Conservation (phyloP, 1,284 basidiomycete genomes). For the Ceratobasidium sp. region DNA sequence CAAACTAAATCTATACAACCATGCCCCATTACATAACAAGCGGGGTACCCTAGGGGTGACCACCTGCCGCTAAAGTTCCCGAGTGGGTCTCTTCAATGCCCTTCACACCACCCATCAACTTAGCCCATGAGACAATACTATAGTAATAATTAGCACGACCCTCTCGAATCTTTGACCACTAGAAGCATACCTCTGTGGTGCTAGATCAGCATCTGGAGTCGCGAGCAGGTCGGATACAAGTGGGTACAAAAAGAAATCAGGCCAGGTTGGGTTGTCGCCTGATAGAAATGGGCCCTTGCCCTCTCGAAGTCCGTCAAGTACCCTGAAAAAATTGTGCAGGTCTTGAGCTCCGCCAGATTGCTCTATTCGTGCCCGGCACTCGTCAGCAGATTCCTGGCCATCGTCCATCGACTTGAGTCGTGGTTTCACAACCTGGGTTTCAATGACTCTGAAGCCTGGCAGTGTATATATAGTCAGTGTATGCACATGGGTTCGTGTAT, state of each 20-base stretch:
- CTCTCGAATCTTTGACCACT: neutral
- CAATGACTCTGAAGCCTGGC: slow-evolving; percentile 15
- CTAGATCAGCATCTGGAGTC: slow-evolving; percentile 28
- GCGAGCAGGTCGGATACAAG: slow-evolving; percentile 20
- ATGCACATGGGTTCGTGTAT: neutral
- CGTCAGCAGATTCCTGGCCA: slow-evolving; percentile 15
- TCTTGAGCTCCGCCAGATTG: slow-evolving; percentile 9
- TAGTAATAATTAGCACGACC: neutral
- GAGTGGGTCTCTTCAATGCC: slow-evolving; percentile 20
- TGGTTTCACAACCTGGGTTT: slow-evolving; percentile 20
- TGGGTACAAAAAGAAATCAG: slow-evolving; percentile 32
- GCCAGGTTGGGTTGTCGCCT: slow-evolving; percentile 27
- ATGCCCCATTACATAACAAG: neutral
- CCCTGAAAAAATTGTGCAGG: slow-evolving; percentile 10
- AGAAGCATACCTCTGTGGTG: slow-evolving; percentile 13
- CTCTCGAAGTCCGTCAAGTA: neutral
- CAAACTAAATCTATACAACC: neutral
- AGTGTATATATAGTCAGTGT: neutral
- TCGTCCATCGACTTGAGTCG: slow-evolving; percentile 27
- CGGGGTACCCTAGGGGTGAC: neutral
- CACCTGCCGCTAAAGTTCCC: slow-evolving; percentile 29
- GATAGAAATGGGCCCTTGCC: slow-evolving; percentile 4
- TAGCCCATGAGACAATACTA: slow-evolving; percentile 22
- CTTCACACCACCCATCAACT: slow-evolving; percentile 9
- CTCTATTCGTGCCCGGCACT: slow-evolving; percentile 11